Base-by-base conservation (phyloP, 208 protist species). In the Tetramitus jugosus region DNA sequence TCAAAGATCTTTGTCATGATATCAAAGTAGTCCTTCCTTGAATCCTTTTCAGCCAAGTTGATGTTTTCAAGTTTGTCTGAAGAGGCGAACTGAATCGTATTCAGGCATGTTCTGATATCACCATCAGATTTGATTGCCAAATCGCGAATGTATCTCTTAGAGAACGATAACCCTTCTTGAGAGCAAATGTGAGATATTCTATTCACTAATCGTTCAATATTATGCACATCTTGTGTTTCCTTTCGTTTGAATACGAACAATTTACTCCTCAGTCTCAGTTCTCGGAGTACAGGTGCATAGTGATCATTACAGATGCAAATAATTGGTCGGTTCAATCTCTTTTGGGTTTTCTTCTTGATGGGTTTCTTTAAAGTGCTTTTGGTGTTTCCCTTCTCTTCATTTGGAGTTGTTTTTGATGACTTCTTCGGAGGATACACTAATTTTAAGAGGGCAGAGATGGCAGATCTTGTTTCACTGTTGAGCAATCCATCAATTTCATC, bases 291-390 rank as follows among this genome's bases (percentile, higher is more conserved):
- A 37, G 69, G 46, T 43, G 69, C 43, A 61, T 76, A 76, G 39
- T 43, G 46, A 60, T 76, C 46, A 43, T 76, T 76, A 43, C 69
- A 76, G 31, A 76, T 76, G 29, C 69, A 76, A 60, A 76, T 76
- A 17, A 76, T 61, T 10, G 69, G 69, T 31, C 46, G 14, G 3
- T 37, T 39, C n/a, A 76, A 31, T 17, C 17, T 23, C 13, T 39
- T 60, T 20, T 42, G 29, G 7, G 26, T 60, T 31, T 75, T 75
- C 4, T 35, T 60, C 29, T 74, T 74, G 20, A 60, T 75, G 35
- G 20, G n/a, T 37, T 40, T 29, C 26, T 35, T 42, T 35, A 49
- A 35, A 29, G n/a, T 40, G 26, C 10, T 35, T n/a, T 49, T 75
- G 1, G 26, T 60, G 13, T 75, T 75, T n/a, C n/a, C n/a, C n/a